These are phyloP conservation scores for Vigna hirtella DNA, from an alignment of 306 rosid species.

Conservation along the genomic window DNA sequence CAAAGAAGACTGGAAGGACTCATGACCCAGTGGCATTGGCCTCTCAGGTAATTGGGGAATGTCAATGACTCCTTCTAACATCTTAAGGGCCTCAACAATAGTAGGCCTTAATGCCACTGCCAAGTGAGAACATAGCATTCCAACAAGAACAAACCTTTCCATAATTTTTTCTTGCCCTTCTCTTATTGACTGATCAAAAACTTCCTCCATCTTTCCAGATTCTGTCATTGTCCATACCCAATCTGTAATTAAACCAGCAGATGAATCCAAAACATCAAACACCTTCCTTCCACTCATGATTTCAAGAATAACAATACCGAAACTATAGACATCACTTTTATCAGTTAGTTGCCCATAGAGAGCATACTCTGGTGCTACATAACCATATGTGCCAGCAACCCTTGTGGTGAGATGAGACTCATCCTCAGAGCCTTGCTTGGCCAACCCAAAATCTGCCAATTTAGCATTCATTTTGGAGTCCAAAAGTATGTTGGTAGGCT, in stretches of 20 bases:
- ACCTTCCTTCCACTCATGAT: constrained; percentile 88
- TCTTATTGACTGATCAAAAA: constrained; percentile 56
- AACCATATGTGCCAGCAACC: constrained; percentile 85
- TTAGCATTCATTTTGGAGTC: constrained; percentile 75
- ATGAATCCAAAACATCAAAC: constrained; percentile 57
- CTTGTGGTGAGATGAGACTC: constrained; percentile 82
- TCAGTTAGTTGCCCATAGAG: constrained; percentile 80
- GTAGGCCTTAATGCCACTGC: constrained; percentile 89
- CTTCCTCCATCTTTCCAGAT: constrained; percentile 60
- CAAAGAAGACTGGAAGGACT: constrained; percentile 62
- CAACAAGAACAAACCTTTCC: constrained; percentile 87
- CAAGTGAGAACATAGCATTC: constrained; percentile 88
- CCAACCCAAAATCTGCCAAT: constrained; percentile 80
- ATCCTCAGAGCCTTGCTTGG: constrained; percentile 69
- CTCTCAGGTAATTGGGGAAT: constrained; percentile 78
- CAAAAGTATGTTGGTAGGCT: constrained; percentile 80
- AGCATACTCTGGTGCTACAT: constrained; percentile 84
- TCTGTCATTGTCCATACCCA: constrained; percentile 82
- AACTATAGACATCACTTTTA: constrained; percentile 83
- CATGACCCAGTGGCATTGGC: constrained; percentile 78
- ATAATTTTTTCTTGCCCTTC: constrained; percentile 69
- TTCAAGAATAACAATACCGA: constrained; percentile 81
- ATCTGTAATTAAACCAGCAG: constrained; percentile 65
- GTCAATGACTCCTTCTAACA: constrained; percentile 87
- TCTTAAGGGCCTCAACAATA: constrained; percentile 74